Evolutionary conservation across 257 asterid species (phyloP).

Genomic region (Solanum acaule): DNA sequence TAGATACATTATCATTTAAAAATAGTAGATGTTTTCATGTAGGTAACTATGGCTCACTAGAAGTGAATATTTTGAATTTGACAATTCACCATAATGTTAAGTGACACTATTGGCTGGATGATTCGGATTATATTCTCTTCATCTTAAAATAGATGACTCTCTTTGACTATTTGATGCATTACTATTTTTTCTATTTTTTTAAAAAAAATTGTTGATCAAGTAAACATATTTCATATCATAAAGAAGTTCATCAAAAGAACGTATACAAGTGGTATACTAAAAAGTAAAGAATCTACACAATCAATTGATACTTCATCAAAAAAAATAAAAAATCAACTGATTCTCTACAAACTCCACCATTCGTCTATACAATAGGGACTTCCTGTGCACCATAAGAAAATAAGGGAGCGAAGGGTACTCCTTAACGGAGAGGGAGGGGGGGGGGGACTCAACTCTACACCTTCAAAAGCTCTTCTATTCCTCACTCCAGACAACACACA

Average conservation of each 20-base stretch:
- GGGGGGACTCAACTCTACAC: not conserved
- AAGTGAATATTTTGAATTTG: not conserved
- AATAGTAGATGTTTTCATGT: not conserved
- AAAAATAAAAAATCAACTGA: not conserved
- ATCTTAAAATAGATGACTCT: not conserved
- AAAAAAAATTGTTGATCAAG: not conserved
- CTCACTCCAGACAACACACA: not conserved
- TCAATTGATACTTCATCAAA: not conserved
- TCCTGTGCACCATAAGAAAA: not conserved
- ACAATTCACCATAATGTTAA: not conserved
- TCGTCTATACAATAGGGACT: not conserved
- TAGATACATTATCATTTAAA: not conserved
- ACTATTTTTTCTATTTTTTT: not conserved
- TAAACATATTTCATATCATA: not conserved
- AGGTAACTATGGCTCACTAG: not conserved
- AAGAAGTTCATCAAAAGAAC: not conserved
- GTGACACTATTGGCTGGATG: not conserved
- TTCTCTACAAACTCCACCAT: not conserved
- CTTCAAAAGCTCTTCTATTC: not conserved
- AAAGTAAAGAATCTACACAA: not conserved
- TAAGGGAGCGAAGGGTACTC: not conserved
- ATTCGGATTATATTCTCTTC: not conserved
- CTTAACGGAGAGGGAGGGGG: not conserved
- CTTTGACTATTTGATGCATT: not conserved
- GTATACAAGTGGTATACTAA: not conserved